Percentiles rank a stretch among this genome's conserved stretches.
Conservation (phyloP, 257 asterid genomes). For the Ehretia macrophylla region DNA sequence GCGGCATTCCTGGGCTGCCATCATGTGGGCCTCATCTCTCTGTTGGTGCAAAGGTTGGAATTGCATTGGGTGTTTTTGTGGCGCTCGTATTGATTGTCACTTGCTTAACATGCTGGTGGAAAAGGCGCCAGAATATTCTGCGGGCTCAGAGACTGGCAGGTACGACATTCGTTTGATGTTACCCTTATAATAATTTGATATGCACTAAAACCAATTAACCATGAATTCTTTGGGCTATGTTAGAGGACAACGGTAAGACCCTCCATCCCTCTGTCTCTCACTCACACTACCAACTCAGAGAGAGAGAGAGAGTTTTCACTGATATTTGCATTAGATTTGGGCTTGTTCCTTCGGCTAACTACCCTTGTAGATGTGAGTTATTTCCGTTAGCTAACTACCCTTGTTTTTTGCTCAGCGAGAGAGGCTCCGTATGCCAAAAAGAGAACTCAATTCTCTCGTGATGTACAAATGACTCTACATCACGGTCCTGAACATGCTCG, state of each 20-base stretch:
- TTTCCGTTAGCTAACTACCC: background rate
- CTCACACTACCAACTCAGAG: no score
- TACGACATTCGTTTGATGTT: constrained; percentile 18
- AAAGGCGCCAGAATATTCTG: constrained; percentile 82
- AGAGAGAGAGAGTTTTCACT: background rate
- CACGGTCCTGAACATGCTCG: constrained; percentile 61
- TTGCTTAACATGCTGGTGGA: constrained; percentile 91
- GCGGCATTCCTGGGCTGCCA: constrained; percentile 89
- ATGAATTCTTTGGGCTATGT: no score
- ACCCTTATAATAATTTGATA: no score
- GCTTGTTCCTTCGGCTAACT: background rate
- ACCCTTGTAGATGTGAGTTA: no score
- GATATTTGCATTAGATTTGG: background rate
- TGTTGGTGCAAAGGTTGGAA: constrained; percentile 67
- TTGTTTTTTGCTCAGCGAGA: constrained; percentile 51
- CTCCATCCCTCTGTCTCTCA: no score
- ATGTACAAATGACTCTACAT: constrained; percentile 73
- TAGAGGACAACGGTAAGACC: no score
- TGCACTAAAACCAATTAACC: no score
- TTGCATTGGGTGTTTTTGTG: constrained; percentile 54
- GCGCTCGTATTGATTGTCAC: constrained; percentile 51
- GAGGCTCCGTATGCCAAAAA: constrained; percentile 95
- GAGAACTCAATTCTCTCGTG: constrained; percentile 67
- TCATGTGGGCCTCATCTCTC: constrained; percentile 81
- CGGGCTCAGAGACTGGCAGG: constrained; percentile 90